phyloP scores from a whole-genome alignment of 2,329 filamentous ascomycete species.

The Madurella fahalii region DNA sequence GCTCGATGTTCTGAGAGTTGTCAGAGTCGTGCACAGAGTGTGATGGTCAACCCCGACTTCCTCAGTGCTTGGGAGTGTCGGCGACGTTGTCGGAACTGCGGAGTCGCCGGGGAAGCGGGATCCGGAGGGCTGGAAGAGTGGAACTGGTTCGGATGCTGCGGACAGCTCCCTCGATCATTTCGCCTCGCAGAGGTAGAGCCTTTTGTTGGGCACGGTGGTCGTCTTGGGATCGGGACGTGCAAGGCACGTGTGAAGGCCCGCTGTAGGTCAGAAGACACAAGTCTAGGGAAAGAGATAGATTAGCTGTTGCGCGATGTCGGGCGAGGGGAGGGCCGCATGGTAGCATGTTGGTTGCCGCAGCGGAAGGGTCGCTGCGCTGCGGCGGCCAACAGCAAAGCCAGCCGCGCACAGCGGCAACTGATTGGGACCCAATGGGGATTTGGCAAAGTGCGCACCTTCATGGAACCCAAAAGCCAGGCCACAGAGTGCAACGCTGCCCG shows the following conservation, averaged over 20 bases:
- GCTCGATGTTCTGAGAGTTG: neutral
- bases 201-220: slow-evolving; percentile 1
- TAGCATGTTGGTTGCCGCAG: too few species aligned
- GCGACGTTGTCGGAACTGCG: neutral
- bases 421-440: neutral
- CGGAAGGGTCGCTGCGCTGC: neutral
- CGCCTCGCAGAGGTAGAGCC: slow-evolving; percentile 11
- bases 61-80: neutral
- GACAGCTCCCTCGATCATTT: slow-evolving; percentile 11
- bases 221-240: neutral
- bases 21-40: neutral
- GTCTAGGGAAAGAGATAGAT: neutral
- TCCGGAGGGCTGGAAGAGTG: neutral
- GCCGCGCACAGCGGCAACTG: neutral
- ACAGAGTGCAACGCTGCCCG: too few species aligned
- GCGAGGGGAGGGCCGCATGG: too few species aligned
- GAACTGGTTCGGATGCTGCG: slow-evolving; percentile 4
- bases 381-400: neutral
- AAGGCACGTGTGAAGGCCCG: neutral
- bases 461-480: neutral
- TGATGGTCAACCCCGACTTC: neutral
- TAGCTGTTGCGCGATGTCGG: too few species aligned
- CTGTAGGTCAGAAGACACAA: neutral
- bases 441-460: neutral
- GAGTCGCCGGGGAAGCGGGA: neutral